phyloP scores from a whole-genome alignment of 2,329 filamentous ascomycete genomes.

The Diaporthe citri region DNA sequence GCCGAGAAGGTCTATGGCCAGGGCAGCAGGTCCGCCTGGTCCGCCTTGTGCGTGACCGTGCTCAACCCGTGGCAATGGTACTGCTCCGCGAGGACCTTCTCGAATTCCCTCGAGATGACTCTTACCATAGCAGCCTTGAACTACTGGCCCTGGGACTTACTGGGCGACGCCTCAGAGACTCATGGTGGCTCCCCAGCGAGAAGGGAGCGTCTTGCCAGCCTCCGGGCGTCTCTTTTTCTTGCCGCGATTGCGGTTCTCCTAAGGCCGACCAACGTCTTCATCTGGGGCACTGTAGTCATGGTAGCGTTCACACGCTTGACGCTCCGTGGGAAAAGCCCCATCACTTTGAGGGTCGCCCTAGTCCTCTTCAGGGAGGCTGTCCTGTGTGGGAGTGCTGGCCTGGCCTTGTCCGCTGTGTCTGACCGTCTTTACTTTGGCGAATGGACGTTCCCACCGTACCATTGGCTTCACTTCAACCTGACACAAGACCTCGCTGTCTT shows the following conservation, averaged over 20 bases:
- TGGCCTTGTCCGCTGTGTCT: slow-evolving; percentile 73
- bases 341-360: slow-evolving; percentile 58
- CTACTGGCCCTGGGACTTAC: slow-evolving; percentile 88
- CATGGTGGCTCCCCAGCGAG: slow-evolving; percentile 32
- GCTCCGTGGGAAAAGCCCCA: slow-evolving; percentile 55
- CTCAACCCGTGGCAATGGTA: slow-evolving; percentile 97
- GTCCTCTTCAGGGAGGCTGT: slow-evolving; percentile 73
- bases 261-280: slow-evolving; percentile 88
- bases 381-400: slow-evolving; percentile 72
- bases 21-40: slow-evolving; percentile 73
- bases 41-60: slow-evolving; percentile 77
- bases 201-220: slow-evolving; percentile 50
- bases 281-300: slow-evolving; percentile 80
- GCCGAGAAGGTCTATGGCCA: slow-evolving; percentile 79
- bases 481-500: slow-evolving; percentile 89
- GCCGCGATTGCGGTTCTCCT: slow-evolving; percentile 87
- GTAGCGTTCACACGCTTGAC: slow-evolving; percentile 55
- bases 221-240: slow-evolving; percentile 76
- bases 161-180: slow-evolving; percentile 55
- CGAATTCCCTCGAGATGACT: slow-evolving; percentile 93
- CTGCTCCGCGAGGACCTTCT: slow-evolving; percentile 91
- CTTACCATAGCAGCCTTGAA: slow-evolving; percentile 84
- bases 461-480: slow-evolving; percentile 92
- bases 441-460: slow-evolving; percentile 90
- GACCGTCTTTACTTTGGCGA: slow-evolving; percentile 85